phyloP scores from a whole-genome alignment of 805 yeast species.

The Kregervanrija pseudodelftensis region DNA sequence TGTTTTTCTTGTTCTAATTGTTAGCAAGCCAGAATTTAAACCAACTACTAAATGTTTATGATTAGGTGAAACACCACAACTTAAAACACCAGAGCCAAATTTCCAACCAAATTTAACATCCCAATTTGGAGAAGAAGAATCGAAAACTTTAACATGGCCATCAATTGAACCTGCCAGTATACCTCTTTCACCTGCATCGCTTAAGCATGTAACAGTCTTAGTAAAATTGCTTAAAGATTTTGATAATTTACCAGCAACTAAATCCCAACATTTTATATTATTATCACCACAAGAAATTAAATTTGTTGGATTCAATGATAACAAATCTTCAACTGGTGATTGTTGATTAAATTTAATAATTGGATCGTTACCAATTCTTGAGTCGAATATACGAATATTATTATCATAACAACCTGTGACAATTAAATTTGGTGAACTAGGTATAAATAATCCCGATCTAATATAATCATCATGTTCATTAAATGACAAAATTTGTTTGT shows the following conservation, averaged over 20 bases:
- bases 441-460: constrained; percentile 67
- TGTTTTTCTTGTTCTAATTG: constrained; percentile 81
- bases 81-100: constrained; percentile 86
- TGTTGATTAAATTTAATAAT: constrained; percentile 63
- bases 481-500: constrained; percentile 65
- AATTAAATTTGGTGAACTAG: constrained; percentile 65
- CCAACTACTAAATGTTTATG: constrained; percentile 89
- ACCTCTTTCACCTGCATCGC: constrained; percentile 68
- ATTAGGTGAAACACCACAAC: constrained; percentile 85
- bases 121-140: constrained; percentile 64
- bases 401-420: constrained; percentile 96
- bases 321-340: constrained; percentile 79
- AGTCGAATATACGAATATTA: constrained; percentile 72
- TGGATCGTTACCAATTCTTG: constrained; percentile 49
- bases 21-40: constrained; percentile 77
- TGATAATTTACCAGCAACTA: constrained; percentile 65
- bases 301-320: constrained; percentile 69
- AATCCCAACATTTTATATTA: constrained; percentile 84
- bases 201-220: constrained; percentile 84
- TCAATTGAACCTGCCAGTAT: constrained; percentile 90
- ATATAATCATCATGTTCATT: constrained; percentile 82
- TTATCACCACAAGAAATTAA: constrained; percentile 77
- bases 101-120: constrained; percentile 96
- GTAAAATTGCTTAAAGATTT: constrained; percentile 80
- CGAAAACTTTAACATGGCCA: constrained; percentile 95